Evolutionary conservation across 192 early-diverging fungal species (phyloP).

Genomic region (Backusella mclennaniae): DNA sequence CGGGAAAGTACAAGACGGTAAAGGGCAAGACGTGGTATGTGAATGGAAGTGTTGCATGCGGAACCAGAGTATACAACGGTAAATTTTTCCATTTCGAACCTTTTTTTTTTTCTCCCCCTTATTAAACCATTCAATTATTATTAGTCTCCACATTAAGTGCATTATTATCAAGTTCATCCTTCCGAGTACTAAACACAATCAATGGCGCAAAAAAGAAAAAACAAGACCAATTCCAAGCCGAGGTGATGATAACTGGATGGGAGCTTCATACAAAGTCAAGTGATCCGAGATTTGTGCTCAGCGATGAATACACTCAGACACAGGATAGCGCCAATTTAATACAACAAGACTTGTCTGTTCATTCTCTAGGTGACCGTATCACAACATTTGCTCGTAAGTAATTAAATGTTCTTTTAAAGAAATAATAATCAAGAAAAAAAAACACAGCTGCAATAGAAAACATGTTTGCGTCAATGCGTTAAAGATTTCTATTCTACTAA

Average conservation of each 20-base stretch:
- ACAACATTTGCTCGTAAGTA: constrained; percentile 7
- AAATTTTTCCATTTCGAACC: not conserved
- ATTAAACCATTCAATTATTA: not conserved
- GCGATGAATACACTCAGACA: not conserved
- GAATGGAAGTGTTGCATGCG: constrained; percentile 24
- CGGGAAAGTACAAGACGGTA: not conserved
- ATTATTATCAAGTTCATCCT: constrained; percentile 11
- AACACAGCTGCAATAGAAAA: not conserved
- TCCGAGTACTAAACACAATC: not conserved
- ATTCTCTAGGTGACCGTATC: constrained; percentile 10
- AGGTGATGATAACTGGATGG: constrained; percentile 18
- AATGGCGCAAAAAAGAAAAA: not conserved
- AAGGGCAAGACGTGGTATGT: constrained; percentile 23
- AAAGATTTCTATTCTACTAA: not conserved
- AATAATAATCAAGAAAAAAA: not conserved
- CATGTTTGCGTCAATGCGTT: constrained; percentile 7
- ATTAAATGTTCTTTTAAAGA: constrained; percentile 2
- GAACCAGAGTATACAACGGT: constrained; percentile 25
- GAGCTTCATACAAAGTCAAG: constrained; percentile 10
- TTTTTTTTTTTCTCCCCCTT: not conserved
- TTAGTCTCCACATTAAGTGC: constrained; percentile 15
- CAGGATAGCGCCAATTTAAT: not conserved
- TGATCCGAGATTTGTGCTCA: not conserved
- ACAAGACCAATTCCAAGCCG: constrained; percentile 17
- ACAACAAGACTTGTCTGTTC: not conserved